These are phyloP conservation scores for Noccaea bulbosa DNA, from an alignment of 345 rosid genomes.

Conservation along the genomic window DNA sequence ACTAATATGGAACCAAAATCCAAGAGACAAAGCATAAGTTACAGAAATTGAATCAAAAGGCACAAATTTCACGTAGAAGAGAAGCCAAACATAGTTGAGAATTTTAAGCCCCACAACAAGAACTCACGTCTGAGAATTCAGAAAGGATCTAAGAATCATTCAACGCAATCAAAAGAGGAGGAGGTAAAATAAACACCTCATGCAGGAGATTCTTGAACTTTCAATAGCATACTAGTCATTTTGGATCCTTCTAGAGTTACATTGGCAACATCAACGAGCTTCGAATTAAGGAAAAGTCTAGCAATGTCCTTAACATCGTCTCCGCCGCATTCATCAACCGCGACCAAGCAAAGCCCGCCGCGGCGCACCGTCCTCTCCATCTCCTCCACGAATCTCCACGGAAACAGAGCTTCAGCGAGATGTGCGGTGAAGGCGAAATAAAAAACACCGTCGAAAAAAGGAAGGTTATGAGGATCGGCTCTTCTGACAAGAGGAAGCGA, in stretches of 20 bases:
- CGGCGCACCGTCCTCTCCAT: conserved; percentile 85
- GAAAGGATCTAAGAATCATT: neutral
- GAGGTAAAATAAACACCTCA: neutral
- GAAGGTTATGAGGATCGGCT: conserved; percentile 84
- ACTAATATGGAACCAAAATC: neutral
- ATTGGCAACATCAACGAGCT: conserved; percentile 52
- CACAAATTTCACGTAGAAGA: neutral
- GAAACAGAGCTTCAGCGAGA: conserved; percentile 69
- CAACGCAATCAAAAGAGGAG: neutral
- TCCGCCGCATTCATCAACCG: conserved; percentile 57
- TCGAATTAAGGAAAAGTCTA: conserved; percentile 54
- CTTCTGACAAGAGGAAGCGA: conserved; percentile 68
- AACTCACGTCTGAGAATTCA: neutral
- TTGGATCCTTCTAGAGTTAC: conserved; percentile 57
- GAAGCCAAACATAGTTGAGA: neutral
- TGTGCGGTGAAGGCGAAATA: conserved; percentile 72
- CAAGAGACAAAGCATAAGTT: conserved; percentile 1
- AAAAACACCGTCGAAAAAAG: conserved; percentile 72
- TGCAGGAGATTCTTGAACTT: conserved; percentile 41
- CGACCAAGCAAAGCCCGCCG: conserved; percentile 65
- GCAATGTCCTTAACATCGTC: conserved; percentile 54
- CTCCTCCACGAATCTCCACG: conserved; percentile 61
- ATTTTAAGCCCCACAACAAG: neutral
- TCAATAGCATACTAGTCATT: conserved; percentile 61
- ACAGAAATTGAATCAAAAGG: too few relatives aligned